Evolutionary conservation across 2,329 filamentous ascomycete species (phyloP), one percentile per base, ranked within the genome.

Genomic region (Raffaelea albimanens): DNA sequence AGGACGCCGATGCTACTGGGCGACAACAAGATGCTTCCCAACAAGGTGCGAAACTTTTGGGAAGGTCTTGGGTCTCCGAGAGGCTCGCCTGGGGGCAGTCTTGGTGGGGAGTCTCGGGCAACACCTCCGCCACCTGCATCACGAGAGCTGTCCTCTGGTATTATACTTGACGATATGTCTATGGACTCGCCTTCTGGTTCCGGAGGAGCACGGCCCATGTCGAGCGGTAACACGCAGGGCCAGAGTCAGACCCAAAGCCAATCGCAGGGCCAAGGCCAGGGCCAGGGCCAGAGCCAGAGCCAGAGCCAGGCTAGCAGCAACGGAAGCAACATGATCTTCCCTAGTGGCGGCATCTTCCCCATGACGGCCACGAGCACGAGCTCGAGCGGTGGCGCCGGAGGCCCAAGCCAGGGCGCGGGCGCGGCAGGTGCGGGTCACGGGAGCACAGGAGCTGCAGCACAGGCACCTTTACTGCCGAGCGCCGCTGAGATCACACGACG

Each of bases 401-500:
- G 52, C 53, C 68, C 58, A 60, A 67, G 59, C 45, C 59, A 48
- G 52, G 47, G 50, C 46, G 42, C 25, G 41, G n/a, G 16, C 38
- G 9, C 25, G 13, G 40, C n/a, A 22, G 7, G 23, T 50, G 64
- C 53, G 54, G 59, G 9, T 55, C 56, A 3, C 57, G 56, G 5
- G 58, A n/a, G n/a, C n/a, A n/a, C n/a, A n/a, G n/a, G n/a, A n/a
- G n/a, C n/a, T n/a, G n/a, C 59, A 54, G 38, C 33, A 4, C 34
- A 38, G 22, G 60, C 62, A 16, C 60, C 62, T 43, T 58, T 70
- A n/a, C 70, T 73, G 3, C 82, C 83, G 0, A 83, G 76, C 0
- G 78, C 83, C 1, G 80, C 84, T 11, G 86, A 93, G 57, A 79
- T 91, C 44, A 85, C 85, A 4, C 76, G 87, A 9, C 85, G 88